Conservation (phyloP, 495 filamentous ascomycete species). For the Hyaloscypha hepaticicola region DNA sequence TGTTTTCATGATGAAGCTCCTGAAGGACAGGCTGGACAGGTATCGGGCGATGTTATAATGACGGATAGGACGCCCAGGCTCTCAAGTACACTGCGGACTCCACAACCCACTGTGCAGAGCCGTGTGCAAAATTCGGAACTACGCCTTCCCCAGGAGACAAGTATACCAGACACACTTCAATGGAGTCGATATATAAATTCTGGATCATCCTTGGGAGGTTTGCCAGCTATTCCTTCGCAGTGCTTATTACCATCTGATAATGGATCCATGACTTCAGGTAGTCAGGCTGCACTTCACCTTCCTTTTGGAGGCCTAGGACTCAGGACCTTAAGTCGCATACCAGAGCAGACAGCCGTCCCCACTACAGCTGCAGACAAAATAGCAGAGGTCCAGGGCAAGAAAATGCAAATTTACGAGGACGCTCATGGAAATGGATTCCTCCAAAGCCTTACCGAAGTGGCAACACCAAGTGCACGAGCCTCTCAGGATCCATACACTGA, state of each 20-base stretch:
- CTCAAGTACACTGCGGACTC: neutral
- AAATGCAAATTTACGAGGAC: constrained; percentile 29
- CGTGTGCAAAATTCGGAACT: constrained; percentile 11
- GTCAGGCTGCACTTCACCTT: constrained; percentile 43
- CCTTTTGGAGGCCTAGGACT: constrained; percentile 42
- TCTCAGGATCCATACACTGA: constrained; percentile 21
- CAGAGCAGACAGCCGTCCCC: no score
- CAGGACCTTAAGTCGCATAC: constrained; percentile 34
- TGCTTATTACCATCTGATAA: constrained; percentile 47
- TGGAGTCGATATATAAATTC: constrained; percentile 46
- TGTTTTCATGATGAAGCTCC: constrained; percentile 60
- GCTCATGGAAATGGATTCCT: constrained; percentile 19
- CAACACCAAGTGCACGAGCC: constrained; percentile 23
- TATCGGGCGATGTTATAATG: constrained; percentile 2
- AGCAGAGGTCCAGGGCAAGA: constrained; percentile 5
- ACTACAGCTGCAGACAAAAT: neutral
- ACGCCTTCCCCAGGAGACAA: neutral
- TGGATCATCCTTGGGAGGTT: constrained; percentile 32
- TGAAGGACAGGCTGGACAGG: constrained; percentile 21
- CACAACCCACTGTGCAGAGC: neutral
- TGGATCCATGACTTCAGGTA: constrained; percentile 39
- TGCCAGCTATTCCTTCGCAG: constrained; percentile 53
- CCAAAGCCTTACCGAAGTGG: constrained; percentile 31
- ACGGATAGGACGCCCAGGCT: constrained; percentile 5
- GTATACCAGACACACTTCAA: constrained; percentile 47